phyloP scores from a whole-genome alignment of 352 stramenopile genomes.

The Phytophthora ramorum region DNA sequence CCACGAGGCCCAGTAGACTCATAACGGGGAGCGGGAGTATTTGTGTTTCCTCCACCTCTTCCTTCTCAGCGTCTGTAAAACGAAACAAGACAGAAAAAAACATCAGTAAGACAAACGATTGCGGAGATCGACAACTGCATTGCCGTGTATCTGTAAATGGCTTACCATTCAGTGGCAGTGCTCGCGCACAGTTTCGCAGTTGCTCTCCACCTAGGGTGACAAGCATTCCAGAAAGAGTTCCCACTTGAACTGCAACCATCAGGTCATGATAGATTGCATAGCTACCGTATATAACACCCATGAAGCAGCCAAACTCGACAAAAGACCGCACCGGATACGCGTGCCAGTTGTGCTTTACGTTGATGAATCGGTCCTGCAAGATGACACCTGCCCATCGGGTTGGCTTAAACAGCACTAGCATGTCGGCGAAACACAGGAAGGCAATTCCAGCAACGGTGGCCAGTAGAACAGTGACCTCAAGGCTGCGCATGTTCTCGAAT shows the following conservation, averaged over 20 bases:
- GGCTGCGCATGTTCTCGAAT: conserved; percentile 86
- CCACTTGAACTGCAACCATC: conserved; percentile 82
- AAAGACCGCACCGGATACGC: conserved; percentile 83
- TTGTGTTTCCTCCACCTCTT: conserved; percentile 62
- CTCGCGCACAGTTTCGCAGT: conserved; percentile 59
- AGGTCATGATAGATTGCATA: conserved; percentile 87
- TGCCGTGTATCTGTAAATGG: background rate
- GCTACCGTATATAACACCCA: conserved; percentile 90
- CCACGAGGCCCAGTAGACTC: conserved; percentile 74
- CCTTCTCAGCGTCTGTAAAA: conserved; percentile 45
- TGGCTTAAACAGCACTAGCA: conserved; percentile 65
- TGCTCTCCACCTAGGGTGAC: conserved; percentile 84
- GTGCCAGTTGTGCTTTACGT: conserved; percentile 75
- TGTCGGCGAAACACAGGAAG: conserved; percentile 85
- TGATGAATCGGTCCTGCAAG: conserved; percentile 85
- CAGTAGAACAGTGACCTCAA: conserved; percentile 83
- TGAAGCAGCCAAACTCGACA: conserved; percentile 84
- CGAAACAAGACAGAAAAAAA: conserved; percentile 1
- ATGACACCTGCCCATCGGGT: conserved; percentile 80
- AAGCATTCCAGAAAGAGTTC: conserved; percentile 81
- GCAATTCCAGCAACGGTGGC: conserved; percentile 81
- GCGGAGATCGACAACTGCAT: background rate
- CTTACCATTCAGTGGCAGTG: conserved; percentile 53
- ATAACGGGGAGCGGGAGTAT: conserved; percentile 88
- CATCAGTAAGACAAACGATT: background rate